Evolutionary conservation across 2,329 filamentous ascomycete genomes (phyloP), one percentile per base, ranked within the genome.

Genomic region (Pseudocercospora ulei): DNA sequence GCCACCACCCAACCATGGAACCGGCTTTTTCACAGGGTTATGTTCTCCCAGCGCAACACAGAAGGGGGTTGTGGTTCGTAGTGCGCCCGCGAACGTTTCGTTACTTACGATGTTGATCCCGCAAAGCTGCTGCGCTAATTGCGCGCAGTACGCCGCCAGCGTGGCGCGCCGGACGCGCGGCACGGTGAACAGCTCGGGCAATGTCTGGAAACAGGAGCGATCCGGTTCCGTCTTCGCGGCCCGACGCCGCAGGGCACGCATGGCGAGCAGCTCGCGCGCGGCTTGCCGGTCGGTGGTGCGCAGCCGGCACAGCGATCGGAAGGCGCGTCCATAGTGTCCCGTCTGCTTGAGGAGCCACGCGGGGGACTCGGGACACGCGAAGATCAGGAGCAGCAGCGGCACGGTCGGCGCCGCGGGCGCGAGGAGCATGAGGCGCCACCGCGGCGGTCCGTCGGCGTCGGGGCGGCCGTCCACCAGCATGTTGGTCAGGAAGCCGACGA

Each of bases 361-460:
- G n/a, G 56, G 49, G 3, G 47, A 50, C 34, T 57, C 54, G 11
- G 50, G 68, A 47, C 65, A 81, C 16, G 79, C 63, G 28, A 70
- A 65, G 5, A 72, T 34, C 35, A 55, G 45, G 13, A 56, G 9
- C 6, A 77, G 55, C 3, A 82, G 62, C 5, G 76, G 75, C 1
- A 82, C 58, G 0, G 76, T 75, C 1, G 78, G 77, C 22, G 80
- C 70, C 34, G 80, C 75, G 2, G 78, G 75, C 2, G 76, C 78
- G 6, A 69, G 76, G 4, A 81, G 31, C 42, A 53, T 75, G 14
- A 80, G 61, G 24, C 78, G 65, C 78, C 78, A 82, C 4, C 73
- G 65, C 23, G 76, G 68, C 1, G 55, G 53, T 5, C 73, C 72
- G 0, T 67, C 65, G 26, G 73, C 62, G 29, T 71, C 73, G 16